These are phyloP conservation scores for Alternaria arborescens DNA, from an alignment of 2,329 filamentous ascomycete genomes.

Conservation along the genomic window DNA sequence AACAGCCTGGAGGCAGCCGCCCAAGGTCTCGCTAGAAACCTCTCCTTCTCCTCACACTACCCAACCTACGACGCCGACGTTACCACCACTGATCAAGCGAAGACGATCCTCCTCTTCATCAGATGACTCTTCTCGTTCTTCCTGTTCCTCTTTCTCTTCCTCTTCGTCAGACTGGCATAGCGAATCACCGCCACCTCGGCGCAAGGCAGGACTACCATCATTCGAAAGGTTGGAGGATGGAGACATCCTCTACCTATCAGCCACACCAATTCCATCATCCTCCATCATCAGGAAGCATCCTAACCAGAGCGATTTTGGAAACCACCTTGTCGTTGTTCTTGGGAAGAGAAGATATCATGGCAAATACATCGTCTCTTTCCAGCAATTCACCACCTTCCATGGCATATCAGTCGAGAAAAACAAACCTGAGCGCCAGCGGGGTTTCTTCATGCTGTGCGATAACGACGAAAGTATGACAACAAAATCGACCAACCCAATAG, in stretches of 20 bases:
- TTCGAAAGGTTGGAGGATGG: constrained; percentile 8
- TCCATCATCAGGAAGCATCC: constrained; percentile 9
- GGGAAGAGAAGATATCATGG: constrained; percentile 4
- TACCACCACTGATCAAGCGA: background rate
- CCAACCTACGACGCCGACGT: background rate
- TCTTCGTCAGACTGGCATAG: constrained; percentile 13
- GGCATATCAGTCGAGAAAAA: constrained; percentile 9
- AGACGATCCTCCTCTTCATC: constrained; percentile 1
- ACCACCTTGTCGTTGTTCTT: constrained; percentile 23
- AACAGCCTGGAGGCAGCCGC: background rate
- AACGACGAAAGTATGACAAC: constrained; percentile 6
- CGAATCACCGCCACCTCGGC: background rate
- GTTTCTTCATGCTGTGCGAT: constrained; percentile 23
- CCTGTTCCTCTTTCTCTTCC: background rate
- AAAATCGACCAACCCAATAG: background rate
- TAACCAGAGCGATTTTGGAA: background rate
- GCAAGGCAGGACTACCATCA: constrained; percentile 2
- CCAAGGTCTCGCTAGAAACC: background rate
- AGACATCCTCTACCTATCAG: constrained; percentile 12
- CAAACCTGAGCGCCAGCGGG: constrained; percentile 1
- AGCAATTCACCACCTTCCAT: constrained; percentile 22
- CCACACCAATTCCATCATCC: background rate
- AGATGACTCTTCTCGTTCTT: background rate
- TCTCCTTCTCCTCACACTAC: constrained; percentile 9
- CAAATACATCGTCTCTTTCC: constrained; percentile 16